These are phyloP conservation scores for Begonia loranthoides DNA, from an alignment of 306 rosid genomes.

Conservation along the genomic window DNA sequence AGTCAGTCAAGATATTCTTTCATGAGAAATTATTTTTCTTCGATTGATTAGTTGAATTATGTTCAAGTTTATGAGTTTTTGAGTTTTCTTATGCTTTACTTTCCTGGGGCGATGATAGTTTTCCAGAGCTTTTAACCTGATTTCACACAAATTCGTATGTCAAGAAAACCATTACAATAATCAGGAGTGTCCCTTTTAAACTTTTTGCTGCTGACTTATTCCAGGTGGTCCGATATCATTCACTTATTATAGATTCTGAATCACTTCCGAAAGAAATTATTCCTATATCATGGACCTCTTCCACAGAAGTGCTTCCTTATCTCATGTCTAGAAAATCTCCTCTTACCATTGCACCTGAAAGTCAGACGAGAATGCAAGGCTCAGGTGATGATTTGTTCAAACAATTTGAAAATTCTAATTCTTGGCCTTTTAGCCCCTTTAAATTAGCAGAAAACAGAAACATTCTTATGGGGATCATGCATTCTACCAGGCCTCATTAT, in stretches of 20 bases:
- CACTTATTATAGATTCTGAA: conserved; percentile 74
- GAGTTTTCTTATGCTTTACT: no score
- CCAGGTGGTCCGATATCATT: conserved; percentile 98
- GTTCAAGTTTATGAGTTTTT: no score
- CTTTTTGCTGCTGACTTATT: conserved; percentile 18
- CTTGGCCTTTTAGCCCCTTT: conserved; percentile 15
- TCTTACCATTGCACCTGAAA: conserved; percentile 17
- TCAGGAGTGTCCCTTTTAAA: background rate
- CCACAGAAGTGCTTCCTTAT: conserved; percentile 44
- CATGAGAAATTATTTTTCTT: no score
- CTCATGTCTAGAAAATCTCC: conserved; percentile 26
- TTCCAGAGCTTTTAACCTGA: no score
- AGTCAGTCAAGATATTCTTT: no score
- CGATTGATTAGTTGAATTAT: no score
- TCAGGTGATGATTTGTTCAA: conserved; percentile 19
- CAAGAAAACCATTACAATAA: no score
- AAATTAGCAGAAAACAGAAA: conserved; percentile 20
- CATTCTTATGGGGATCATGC: conserved; percentile 86
- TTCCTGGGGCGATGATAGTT: no score
- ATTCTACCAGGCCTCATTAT: conserved; percentile 85
- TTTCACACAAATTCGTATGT: no score
- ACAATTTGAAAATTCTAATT: conserved; percentile 21
- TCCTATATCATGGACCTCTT: conserved; percentile 94
- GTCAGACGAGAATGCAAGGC: conserved; percentile 15
- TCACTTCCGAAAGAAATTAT: conserved; percentile 79